These are phyloP conservation scores for Calonectria pseudoturangicola DNA, from an alignment of 2,329 filamentous ascomycete species.

Conservation along the genomic window DNA sequence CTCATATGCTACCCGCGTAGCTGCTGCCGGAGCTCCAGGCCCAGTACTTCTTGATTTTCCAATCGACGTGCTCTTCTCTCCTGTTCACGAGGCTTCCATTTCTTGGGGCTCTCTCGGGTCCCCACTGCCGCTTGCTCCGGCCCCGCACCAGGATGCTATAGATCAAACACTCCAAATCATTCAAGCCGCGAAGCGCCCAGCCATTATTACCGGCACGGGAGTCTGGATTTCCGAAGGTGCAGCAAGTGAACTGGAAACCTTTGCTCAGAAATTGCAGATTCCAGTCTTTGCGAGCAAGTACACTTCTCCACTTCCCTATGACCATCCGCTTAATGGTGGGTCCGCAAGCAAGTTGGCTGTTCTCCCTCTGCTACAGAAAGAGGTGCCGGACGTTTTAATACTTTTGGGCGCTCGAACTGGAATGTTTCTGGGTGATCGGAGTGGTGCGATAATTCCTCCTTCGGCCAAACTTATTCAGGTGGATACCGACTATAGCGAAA, in stretches of 20 bases:
- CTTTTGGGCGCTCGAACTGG: slow-evolving; percentile 10
- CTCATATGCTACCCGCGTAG: slow-evolving; percentile 1
- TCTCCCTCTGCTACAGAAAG: not conserved
- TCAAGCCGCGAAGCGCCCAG: not conserved
- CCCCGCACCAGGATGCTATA: not conserved
- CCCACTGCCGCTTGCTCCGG: not conserved
- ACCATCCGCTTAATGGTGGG: not conserved
- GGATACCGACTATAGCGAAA: slow-evolving; percentile 8
- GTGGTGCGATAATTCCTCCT: not conserved
- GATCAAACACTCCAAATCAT: not conserved
- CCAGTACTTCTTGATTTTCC: slow-evolving; percentile 10
- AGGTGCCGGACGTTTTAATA: not conserved
- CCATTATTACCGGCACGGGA: not conserved
- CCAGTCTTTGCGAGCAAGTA: slow-evolving; percentile 13
- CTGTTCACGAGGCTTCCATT: not conserved
- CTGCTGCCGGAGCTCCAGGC: not conserved
- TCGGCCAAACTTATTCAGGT: slow-evolving; percentile 16
- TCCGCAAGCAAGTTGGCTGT: not conserved
- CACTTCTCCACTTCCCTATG: not conserved
- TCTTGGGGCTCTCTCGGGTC: slow-evolving; percentile 4
- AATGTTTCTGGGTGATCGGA: slow-evolving; percentile 7
- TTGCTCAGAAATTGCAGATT: slow-evolving; percentile 7
- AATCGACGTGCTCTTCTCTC: slow-evolving; percentile 10
- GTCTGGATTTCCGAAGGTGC: slow-evolving; percentile 16
- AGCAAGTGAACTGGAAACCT: not conserved